Evolutionary conservation across 176 grass and related monocot genomes (phyloP), one percentile per base, ranked within the genome.

Genomic region (Triticum turgidum): DNA sequence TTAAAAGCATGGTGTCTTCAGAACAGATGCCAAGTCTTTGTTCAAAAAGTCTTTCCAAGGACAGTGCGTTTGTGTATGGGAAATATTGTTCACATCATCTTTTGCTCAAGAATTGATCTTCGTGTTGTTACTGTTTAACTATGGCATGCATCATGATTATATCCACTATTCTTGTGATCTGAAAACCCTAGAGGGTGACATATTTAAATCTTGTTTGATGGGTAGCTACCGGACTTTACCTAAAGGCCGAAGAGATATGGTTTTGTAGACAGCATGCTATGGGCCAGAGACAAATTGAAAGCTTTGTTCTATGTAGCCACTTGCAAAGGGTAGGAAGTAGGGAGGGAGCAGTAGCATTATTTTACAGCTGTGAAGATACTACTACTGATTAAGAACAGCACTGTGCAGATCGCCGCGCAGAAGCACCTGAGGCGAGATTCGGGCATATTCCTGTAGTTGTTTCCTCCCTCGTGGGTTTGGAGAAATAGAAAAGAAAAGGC

Each of bases 261-360:
- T 34, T 81, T 68, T 65, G 17, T 73, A 37, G 24, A 33, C 12
- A 67, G 73, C 9, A 20, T 20, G 29, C 4, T 30, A 39, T 86
- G 64, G 32, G 2, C 38, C 24, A 25, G 13, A 42, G 21, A 66
- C 29, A 64, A 71, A 71, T 64, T 62, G 49, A 30, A 47, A 83
- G 30, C 9, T 69, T 86, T 81, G 82, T 65, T 78, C 44, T 76
- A 76, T 51, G 4, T 30, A 18, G 27, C 63, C 47, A 65, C 34
- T 62, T 82, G 51, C 15, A 54, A 15, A n/a, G 81, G 76, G 21
- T 58, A 34, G 33, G 68, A 10, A 11, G 54, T 45, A 51, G 47
- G 49, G 15, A 52, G 5, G 51, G 15, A 18, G 5, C 51, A 54
- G 51, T 54, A 54, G 59, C 73, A 12, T 76, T 51, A 21, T 45